Percentiles rank a stretch among this genome's conserved stretches.
Conservation (phyloP, 2,329 filamentous ascomycete genomes). For the Aureobasidium sp. region DNA sequence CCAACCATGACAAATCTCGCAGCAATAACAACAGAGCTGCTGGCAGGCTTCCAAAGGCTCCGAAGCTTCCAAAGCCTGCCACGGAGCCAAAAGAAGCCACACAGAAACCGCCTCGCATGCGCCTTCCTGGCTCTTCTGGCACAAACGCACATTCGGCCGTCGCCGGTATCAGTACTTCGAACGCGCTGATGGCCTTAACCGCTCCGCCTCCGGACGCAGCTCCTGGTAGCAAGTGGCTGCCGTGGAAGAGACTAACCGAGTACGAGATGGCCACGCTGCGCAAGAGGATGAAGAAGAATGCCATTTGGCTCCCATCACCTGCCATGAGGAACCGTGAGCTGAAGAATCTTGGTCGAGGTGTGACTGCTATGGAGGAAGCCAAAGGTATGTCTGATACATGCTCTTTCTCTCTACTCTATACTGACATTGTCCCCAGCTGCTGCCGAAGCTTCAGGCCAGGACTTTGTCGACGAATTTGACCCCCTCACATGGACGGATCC, state of each 20-base stretch:
- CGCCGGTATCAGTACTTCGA: constrained; percentile 54
- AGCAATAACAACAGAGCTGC: constrained; percentile 14
- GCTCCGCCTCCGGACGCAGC: constrained; percentile 54
- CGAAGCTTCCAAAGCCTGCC: constrained; percentile 31
- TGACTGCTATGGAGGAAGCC: constrained; percentile 35
- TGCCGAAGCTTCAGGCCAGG: constrained; percentile 58
- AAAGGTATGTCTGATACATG: constrained; percentile 14
- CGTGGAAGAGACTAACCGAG: constrained; percentile 59
- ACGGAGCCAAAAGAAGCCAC: constrained; percentile 35
- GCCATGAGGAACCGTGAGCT: constrained; percentile 80
- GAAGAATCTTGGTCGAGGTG: constrained; percentile 57
- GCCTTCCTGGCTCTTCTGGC: constrained; percentile 40
- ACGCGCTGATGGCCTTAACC: constrained; percentile 51
- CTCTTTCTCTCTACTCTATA: constrained; percentile 31
- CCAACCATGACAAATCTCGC: constrained; percentile 23
- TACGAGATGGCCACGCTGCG: constrained; percentile 65
- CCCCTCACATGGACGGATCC: constrained; percentile 28
- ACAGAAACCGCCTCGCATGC: constrained; percentile 36
- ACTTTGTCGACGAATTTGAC: constrained; percentile 55
- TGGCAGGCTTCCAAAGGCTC: constrained; percentile 21
- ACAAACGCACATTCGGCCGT: constrained; percentile 49
- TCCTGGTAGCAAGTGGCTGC: constrained; percentile 53
- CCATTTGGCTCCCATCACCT: constrained; percentile 74
- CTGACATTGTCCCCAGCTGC: constrained; percentile 41
- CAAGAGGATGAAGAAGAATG: constrained; percentile 89